Conservation (phyloP, 768 basidiomycete genomes). For the Lactarius sp. region DNA sequence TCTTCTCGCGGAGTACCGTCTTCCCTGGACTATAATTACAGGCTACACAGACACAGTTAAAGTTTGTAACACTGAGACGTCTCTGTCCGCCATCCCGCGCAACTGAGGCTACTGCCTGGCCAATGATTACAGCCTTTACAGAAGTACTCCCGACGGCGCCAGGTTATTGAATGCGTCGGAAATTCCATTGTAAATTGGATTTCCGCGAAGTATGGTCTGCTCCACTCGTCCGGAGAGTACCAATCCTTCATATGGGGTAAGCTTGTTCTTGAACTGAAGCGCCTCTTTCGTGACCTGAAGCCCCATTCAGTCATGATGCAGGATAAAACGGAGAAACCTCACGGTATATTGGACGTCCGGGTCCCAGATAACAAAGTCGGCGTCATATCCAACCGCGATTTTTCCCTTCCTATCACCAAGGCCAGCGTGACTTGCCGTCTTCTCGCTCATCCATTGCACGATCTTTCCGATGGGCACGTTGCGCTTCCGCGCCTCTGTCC, state of each 20-base stretch:
- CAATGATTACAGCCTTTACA: slow-evolving; percentile 4
- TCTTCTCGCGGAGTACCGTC: background rate
- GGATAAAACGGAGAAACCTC: slow-evolving; percentile 14
- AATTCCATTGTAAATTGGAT: slow-evolving; percentile 51
- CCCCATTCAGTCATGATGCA: background rate
- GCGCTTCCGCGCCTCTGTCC: slow-evolving; percentile 72
- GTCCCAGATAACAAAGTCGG: slow-evolving; percentile 85
- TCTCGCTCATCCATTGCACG: slow-evolving; percentile 67
- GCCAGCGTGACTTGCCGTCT: slow-evolving; percentile 77
- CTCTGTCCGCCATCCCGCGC: background rate
- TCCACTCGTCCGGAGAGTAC: slow-evolving; percentile 65
- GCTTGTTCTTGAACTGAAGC: slow-evolving; percentile 89
- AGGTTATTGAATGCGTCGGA: slow-evolving; percentile 30
- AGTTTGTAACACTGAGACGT: background rate
- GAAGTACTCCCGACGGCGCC: slow-evolving; percentile 24
- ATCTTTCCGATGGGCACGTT: slow-evolving; percentile 57
- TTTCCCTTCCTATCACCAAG: slow-evolving; percentile 66
- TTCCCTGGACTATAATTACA: background rate
- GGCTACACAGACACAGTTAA: background rate
- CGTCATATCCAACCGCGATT: slow-evolving; percentile 70
- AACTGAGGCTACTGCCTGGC: too few species aligned
- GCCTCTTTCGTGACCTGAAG: slow-evolving; percentile 64
- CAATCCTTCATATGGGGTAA: slow-evolving; percentile 84
- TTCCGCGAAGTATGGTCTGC: slow-evolving; percentile 76
- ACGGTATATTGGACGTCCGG: slow-evolving; percentile 46